phyloP scores from a whole-genome alignment of 768 basidiomycete species.

The Suillus discolor region DNA sequence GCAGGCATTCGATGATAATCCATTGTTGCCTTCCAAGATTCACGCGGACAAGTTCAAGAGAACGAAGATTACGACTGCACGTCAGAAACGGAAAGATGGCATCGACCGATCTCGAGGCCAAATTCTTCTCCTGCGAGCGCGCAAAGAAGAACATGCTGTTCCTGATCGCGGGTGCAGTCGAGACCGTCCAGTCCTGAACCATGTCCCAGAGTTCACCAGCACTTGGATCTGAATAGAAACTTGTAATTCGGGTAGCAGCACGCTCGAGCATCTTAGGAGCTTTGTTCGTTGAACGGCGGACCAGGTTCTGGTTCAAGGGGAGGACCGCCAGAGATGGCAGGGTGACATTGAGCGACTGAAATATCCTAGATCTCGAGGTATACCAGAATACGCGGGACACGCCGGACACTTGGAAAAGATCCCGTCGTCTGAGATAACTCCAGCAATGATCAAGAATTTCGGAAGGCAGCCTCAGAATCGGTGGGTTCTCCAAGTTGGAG shows the following conservation, averaged over 20 bases:
- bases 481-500: background rate
- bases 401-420: background rate
- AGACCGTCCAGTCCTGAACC: background rate
- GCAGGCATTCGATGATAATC: background rate
- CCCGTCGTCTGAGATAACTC: background rate
- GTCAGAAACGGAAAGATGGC: background rate
- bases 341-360: background rate
- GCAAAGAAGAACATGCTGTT: background rate
- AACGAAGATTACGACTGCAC: background rate
- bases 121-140: background rate
- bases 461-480: background rate
- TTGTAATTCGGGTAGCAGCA: background rate
- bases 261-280: background rate
- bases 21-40: conserved; percentile 2
- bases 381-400: conserved; percentile 1
- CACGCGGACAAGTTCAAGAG: background rate
- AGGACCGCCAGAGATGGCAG: background rate
- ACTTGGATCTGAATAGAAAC: conserved; percentile 6
- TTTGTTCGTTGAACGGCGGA: background rate
- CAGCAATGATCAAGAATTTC: conserved; percentile 1
- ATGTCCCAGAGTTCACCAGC: conserved; percentile 2
- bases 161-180: background rate
- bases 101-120: background rate
- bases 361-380: conserved; percentile 4
- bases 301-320: background rate